A percentile compares a stretch with the other conserved stretches of the same genome.
Evolutionary conservation across 106 monocot genomes (phyloP).

Genomic region (Xerophyta viscosa): DNA sequence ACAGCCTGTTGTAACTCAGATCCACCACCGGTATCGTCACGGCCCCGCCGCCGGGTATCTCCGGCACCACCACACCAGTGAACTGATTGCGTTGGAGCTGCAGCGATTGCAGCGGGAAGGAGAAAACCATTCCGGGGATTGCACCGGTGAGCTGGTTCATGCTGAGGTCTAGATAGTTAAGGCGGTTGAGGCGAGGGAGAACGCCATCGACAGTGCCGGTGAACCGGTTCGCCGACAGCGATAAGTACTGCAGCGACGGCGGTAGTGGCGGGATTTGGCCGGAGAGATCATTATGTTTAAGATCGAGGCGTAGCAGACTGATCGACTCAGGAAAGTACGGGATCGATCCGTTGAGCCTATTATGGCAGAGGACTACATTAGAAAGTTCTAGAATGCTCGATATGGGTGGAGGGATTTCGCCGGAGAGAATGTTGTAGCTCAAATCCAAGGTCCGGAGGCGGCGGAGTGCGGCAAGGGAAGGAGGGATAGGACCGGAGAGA

Average conservation of each 20-base stretch:
- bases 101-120: slow-evolving; percentile 25
- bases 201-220: slow-evolving; percentile 39
- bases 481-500: slow-evolving; percentile 47
- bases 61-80: slow-evolving; percentile 25
- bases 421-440: slow-evolving; percentile 66
- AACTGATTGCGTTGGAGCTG: slow-evolving; percentile 56
- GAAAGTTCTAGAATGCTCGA: slow-evolving; percentile 23
- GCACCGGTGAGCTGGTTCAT: slow-evolving; percentile 43
- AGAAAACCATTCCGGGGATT: slow-evolving; percentile 40
- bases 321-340: slow-evolving; percentile 31
- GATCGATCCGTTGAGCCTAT: slow-evolving; percentile 39
- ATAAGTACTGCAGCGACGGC: slow-evolving; percentile 41
- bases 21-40: slow-evolving; percentile 53
- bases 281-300: slow-evolving; percentile 52
- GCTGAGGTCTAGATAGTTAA: slow-evolving; percentile 55
- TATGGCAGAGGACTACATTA: slow-evolving; percentile 58
- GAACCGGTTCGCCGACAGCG: slow-evolving; percentile 39
- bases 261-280: slow-evolving; percentile 49
- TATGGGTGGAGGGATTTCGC: slow-evolving; percentile 27
- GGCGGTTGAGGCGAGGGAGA: slow-evolving; percentile 29
- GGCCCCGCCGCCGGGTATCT: background rate
- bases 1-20: slow-evolving; percentile 60
- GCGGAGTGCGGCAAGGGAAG: slow-evolving; percentile 23
- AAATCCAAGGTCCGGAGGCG: slow-evolving; percentile 48
- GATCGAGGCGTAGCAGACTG: slow-evolving; percentile 43